These are phyloP conservation scores for Sclerotinia subarctica DNA, from an alignment of 2,329 filamentous ascomycete genomes.

Conservation along the genomic window DNA sequence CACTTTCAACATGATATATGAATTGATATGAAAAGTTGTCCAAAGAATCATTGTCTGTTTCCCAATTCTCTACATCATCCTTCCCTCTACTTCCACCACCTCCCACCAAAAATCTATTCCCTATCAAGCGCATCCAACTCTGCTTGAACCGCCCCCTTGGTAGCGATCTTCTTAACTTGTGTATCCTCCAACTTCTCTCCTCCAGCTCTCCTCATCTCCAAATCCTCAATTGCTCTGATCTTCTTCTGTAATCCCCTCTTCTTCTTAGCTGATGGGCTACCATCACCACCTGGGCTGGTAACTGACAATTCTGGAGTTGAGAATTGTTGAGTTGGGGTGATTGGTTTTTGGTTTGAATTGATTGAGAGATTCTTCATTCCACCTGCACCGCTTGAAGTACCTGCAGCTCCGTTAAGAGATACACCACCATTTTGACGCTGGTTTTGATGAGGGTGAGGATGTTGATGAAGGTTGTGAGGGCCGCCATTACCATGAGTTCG, in stretches of 20 bases:
- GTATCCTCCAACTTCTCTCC: slow-evolving; percentile 98
- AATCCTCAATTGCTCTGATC: slow-evolving; percentile 92
- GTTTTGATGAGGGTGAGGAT: slow-evolving; percentile 22
- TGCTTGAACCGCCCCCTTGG: slow-evolving; percentile 77
- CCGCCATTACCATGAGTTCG: slow-evolving; percentile 48
- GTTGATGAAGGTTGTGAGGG: slow-evolving; percentile 38
- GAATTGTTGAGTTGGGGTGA: slow-evolving; percentile 29
- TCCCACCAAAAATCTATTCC: slow-evolving; percentile 21
- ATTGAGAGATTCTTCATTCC: slow-evolving; percentile 39
- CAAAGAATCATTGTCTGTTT: neutral
- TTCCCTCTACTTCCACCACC: neutral
- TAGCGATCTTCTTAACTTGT: slow-evolving; percentile 96
- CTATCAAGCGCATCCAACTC: slow-evolving; percentile 61
- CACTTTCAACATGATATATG: slow-evolving; percentile 12
- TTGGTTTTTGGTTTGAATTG: slow-evolving; percentile 24
- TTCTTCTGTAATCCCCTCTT: slow-evolving; percentile 92
- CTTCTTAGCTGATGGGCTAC: slow-evolving; percentile 86
- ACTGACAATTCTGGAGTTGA: slow-evolving; percentile 49
- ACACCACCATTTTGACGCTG: slow-evolving; percentile 11
- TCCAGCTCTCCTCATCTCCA: slow-evolving; percentile 92
- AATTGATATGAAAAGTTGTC: slow-evolving; percentile 11
- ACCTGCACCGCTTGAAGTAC: slow-evolving; percentile 11
- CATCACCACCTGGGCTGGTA: slow-evolving; percentile 49
- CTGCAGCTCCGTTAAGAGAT: slow-evolving; percentile 12
- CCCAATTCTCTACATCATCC: neutral